These are phyloP conservation scores for Dioscorea dumetorum DNA, from an alignment of 106 monocot species.

Conservation along the genomic window DNA sequence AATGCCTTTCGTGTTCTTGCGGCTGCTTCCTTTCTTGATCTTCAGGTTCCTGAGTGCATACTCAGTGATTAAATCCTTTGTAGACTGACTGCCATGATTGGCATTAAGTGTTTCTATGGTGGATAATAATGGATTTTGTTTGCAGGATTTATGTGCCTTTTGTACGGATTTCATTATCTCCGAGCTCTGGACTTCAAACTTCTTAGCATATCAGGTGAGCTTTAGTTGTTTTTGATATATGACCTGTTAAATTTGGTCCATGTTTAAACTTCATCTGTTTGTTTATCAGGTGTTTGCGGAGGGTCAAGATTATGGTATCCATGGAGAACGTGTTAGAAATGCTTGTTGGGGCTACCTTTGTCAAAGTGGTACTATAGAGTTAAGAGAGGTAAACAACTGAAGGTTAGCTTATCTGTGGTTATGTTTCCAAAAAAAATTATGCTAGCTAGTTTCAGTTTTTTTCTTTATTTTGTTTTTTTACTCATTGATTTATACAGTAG, in stretches of 20 bases:
- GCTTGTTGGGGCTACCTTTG: slow-evolving; percentile 99
- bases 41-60: slow-evolving; percentile 55
- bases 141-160: slow-evolving; percentile 92
- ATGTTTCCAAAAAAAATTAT: too few species aligned
- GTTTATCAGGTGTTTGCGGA: slow-evolving; percentile 79
- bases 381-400: slow-evolving; percentile 62
- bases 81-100: not conserved
- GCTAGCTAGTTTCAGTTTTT: too few species aligned
- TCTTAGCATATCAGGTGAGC: slow-evolving; percentile 80
- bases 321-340: slow-evolving; percentile 95
- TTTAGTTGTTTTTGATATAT: not conserved
- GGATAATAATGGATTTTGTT: not conserved
- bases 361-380: slow-evolving; percentile 84
- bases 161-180: slow-evolving; percentile 98
- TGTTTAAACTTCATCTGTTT: slow-evolving; percentile 4
- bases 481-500: too few species aligned
- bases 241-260: slow-evolving; percentile 1
- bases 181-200: slow-evolving; percentile 90
- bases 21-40: slow-evolving; percentile 93
- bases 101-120: too few species aligned
- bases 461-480: too few species aligned
- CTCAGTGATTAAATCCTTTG: not conserved
- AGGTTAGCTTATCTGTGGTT: too few species aligned
- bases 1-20: slow-evolving; percentile 97
- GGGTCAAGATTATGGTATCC: slow-evolving; percentile 94